phyloP scores from a whole-genome alignment of 176 grass and related monocot species.

The Aegilops tauschii region DNA sequence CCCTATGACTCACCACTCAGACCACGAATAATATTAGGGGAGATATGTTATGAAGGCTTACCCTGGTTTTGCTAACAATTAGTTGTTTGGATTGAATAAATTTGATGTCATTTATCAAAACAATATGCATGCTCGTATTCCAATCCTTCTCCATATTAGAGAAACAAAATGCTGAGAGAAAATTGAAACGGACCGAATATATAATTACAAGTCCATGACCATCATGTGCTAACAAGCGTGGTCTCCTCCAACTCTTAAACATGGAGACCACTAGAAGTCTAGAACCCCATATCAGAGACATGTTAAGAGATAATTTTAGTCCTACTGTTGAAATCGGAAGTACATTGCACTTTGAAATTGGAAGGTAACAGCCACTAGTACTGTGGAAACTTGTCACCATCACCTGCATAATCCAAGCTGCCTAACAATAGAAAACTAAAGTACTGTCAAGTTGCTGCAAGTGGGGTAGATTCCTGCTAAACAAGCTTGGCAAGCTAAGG shows the following conservation, averaged over 20 bases:
- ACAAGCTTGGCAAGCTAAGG: conserved; percentile 23
- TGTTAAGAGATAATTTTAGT: neutral
- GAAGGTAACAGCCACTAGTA: neutral
- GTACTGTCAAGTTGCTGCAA: neutral
- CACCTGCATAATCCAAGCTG: conserved; percentile 5
- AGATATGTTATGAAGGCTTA: neutral
- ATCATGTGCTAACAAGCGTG: neutral
- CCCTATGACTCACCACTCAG: neutral
- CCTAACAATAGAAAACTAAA: conserved; percentile 28
- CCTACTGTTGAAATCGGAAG: neutral
- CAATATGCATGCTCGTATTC: neutral
- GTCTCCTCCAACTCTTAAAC: neutral
- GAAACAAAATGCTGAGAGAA: neutral
- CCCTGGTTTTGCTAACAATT: neutral
- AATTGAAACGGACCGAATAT: neutral
- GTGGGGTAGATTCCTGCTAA: conserved; percentile 16
- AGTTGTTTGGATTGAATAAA: neutral
- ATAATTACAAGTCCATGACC: neutral
- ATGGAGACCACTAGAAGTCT: neutral
- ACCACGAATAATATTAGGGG: neutral
- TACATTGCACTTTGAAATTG: conserved; percentile 13
- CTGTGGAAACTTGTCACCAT: neutral
- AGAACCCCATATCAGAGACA: neutral
- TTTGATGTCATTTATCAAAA: neutral
- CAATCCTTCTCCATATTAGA: neutral